Evolutionary conservation across 2,329 filamentous ascomycete species (phyloP), one percentile per base, ranked within the genome.

Genomic region (Gnomoniopsis sp.): DNA sequence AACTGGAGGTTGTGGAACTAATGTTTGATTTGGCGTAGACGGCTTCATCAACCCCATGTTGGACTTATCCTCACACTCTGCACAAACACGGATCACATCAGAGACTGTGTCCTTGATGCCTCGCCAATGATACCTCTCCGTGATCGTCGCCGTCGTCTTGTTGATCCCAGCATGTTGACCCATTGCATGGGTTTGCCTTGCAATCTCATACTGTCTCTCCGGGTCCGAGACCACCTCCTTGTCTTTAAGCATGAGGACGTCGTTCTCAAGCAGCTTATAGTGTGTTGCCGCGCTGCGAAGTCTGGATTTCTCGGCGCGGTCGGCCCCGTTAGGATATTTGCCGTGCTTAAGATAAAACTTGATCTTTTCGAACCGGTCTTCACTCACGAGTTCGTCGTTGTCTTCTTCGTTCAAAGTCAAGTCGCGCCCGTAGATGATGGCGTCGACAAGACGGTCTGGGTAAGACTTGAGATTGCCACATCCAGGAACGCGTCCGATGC

Each of bases 321-420:
- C 92, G 70, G 93, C 93, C 63, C 93, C 93, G 68, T 88, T 88
- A 60, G 95, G 95, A 73, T 99, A 98, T 73, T 93, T 91, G 70
- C 88, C 89, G 73, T 93, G 91, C 76, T 96, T 96, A 70, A 98
- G 86, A 75, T 98, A 98, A 79, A 90, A 98, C 70, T 93, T 89
- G 72, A 98, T 98, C 81, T 97, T 97, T 80, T 97, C 93, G 79
- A 98, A 98, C 66, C 95, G 90, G 77, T 97, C 93, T 79, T 97
- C 93, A 73, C 89, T 93, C 68, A 93, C 88, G 71, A 90, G 88
- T 72, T 95, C 90, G 71, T 95, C 91, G 67, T 67, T 91, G 88
- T 41, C 75, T 62, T 77, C 80, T 17, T 23, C 53, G 49, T 71
- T 70, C 64, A 69, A 68, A 60, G 75, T 77, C 61, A 86, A 76